Evolutionary conservation across 768 basidiomycete species (phyloP), one percentile per base, ranked within the genome.

Genomic region (Mycena vulgaris): DNA sequence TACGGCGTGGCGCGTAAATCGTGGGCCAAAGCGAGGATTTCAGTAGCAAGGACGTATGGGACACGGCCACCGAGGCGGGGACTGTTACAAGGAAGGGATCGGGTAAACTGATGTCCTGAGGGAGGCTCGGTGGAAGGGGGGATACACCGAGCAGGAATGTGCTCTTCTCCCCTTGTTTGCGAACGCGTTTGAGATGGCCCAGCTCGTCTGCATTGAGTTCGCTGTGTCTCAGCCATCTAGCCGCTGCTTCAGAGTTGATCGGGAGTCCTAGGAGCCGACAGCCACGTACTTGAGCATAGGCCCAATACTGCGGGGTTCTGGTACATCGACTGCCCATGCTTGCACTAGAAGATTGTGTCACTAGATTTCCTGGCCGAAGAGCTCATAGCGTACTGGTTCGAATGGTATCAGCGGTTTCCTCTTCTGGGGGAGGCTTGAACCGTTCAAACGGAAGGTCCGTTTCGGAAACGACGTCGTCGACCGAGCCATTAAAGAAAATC

Each of bases 11-110:
- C 5, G 90, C 85, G 73, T 89, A 95, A 17, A 90, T 81, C 14
- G 93, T 94, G 10, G 97, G 97, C 97, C 97, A 99, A n/a, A 94
- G 80, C 1, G 86, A 78, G 42, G 88, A 86, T 80, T 97, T 96
- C 37, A 89, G 77, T 48, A 80, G 78, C 25, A 95, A 83, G 9
- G 95, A 93, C 17, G 85, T 83, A 0, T 82, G 82, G 0, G 94
- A 95, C 5, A 92, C 82, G 0, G 95, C 95, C 14, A 90, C 85
- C 17, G 86, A 84, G 33, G 82, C 79, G 1, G 97, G 96, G 1
- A 96, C 93, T 1, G 81, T 73, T 14, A 89, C 73, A 17, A 82
- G 78, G 78, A 92, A 92, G 1, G 93, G 92, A 35, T 77, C 67
- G 0, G 84, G 77, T 3, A 92, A 80, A n/a, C 78, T 73, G 1